Percentiles rank a stretch among this genome's conserved stretches.
phyloP scores from a whole-genome alignment of 2,329 filamentous ascomycete species.

The Scedosporium dehoogii region DNA sequence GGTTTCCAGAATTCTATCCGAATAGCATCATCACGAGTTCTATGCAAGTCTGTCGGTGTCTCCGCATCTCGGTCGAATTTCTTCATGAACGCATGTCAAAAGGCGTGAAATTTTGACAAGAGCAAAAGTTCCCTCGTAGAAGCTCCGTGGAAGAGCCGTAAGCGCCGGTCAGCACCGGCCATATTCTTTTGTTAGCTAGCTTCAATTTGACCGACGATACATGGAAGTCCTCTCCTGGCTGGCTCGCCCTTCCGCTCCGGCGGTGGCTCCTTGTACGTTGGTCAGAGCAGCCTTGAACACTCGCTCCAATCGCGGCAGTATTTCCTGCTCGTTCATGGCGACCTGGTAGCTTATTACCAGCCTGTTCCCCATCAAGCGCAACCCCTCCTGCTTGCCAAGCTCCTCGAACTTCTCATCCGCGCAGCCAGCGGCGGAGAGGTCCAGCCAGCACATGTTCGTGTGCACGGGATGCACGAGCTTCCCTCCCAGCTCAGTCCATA shows the following conservation, averaged over 20 bases:
- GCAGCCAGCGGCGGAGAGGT: conserved; percentile 52
- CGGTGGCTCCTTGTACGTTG: conserved; percentile 10
- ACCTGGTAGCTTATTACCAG: conserved; percentile 51
- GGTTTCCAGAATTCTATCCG: too few relatives aligned
- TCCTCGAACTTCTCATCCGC: conserved; percentile 25
- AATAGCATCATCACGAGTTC: neutral
- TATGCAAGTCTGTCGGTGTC: neutral
- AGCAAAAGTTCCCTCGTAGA: neutral
- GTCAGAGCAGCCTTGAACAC: conserved; percentile 37
- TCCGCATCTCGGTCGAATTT: neutral
- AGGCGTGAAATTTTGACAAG: neutral
- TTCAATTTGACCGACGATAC: conserved; percentile 7
- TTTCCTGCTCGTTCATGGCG: conserved; percentile 47
- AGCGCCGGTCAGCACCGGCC: neutral
- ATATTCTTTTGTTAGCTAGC: neutral
- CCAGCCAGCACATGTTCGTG: conserved; percentile 90
- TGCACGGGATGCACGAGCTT: conserved; percentile 60
- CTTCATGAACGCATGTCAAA: neutral
- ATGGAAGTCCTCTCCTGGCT: conserved; percentile 10
- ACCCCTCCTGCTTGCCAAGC: conserved; percentile 29
- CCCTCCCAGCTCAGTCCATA: conserved; percentile 64
- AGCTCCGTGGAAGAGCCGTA: neutral
- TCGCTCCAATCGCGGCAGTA: conserved; percentile 44
- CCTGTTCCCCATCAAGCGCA: conserved; percentile 29
- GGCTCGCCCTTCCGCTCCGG: neutral